These are phyloP conservation scores for Drechslerella dactyloides DNA, from an alignment of 2,329 filamentous ascomycete genomes.

Conservation along the genomic window DNA sequence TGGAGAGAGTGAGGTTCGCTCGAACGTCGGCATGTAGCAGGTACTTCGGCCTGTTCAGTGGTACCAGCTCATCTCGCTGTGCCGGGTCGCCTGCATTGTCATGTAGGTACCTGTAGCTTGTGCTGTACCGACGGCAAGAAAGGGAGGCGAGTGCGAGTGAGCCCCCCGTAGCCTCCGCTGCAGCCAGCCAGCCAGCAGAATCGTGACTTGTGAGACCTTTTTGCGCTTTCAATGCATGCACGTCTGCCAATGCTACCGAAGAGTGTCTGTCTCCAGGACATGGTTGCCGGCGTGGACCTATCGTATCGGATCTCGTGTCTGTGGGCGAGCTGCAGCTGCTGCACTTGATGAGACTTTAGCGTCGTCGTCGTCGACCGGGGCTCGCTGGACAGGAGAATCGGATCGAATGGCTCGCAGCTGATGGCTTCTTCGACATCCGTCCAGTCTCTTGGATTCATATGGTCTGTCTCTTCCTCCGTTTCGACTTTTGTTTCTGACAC, in stretches of 20 bases:
- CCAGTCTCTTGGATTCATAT: slow-evolving; percentile 14
- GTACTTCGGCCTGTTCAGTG: slow-evolving; percentile 21
- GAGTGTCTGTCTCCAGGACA: slow-evolving; percentile 1
- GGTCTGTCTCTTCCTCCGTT: slow-evolving; percentile 11
- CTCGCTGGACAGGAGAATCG: slow-evolving; percentile 10
- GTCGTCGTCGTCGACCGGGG: slow-evolving; percentile 16
- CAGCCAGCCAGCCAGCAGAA: slow-evolving; percentile 28
- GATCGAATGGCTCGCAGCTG: not conserved
- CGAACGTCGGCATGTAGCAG: not conserved
- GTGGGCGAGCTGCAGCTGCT: slow-evolving; percentile 12
- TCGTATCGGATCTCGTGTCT: slow-evolving; percentile 50
- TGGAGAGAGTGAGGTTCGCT: not conserved
- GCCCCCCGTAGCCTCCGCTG: slow-evolving; percentile 7
- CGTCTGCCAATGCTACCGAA: slow-evolving; percentile 32
- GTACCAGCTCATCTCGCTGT: slow-evolving; percentile 48
- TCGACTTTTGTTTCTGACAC: slow-evolving; percentile 16
- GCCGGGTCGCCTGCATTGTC: slow-evolving; percentile 43
- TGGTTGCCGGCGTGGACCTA: slow-evolving; percentile 41
- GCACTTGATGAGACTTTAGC: slow-evolving; percentile 29
- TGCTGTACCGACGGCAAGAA: slow-evolving; percentile 22
- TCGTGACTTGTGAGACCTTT: slow-evolving; percentile 49
- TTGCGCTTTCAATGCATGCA: slow-evolving; percentile 33
- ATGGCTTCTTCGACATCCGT: slow-evolving; percentile 17
- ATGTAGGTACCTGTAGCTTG: slow-evolving; percentile 49
- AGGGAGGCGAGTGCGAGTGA: slow-evolving; percentile 4